Evolutionary conservation across 768 basidiomycete species (phyloP).

Genomic region (Pulveroboletus sp.): DNA sequence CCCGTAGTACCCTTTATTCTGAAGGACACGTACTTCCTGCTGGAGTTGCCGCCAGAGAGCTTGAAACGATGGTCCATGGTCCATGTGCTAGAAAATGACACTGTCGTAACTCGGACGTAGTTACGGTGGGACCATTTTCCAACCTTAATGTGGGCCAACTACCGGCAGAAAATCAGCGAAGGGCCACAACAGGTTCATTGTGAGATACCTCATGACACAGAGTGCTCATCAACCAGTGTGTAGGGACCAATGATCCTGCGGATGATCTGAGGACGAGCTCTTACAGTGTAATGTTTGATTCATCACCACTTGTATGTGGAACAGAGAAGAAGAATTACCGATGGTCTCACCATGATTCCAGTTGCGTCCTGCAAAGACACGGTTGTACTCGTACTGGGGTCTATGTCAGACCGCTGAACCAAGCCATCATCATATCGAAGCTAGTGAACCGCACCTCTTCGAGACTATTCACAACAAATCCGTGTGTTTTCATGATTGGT

Average conservation of each 20-base stretch:
- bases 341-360: slow-evolving; percentile 83
- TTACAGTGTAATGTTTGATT: slow-evolving; percentile 25
- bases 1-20: slow-evolving; percentile 74
- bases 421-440: neutral
- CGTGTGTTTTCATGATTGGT: slow-evolving; percentile 78
- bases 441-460: slow-evolving; percentile 59
- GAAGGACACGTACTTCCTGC: slow-evolving; percentile 64
- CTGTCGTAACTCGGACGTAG: neutral
- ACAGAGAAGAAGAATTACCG: slow-evolving; percentile 38
- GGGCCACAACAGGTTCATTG: slow-evolving; percentile 11
- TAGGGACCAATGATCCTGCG: slow-evolving; percentile 57
- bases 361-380: slow-evolving; percentile 76
- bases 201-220: slow-evolving; percentile 74
- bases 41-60: slow-evolving; percentile 64
- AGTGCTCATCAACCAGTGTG: slow-evolving; percentile 68
- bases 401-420: neutral
- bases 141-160: slow-evolving; percentile 85
- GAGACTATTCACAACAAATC: slow-evolving; percentile 70
- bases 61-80: slow-evolving; percentile 76
- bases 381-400: slow-evolving; percentile 69
- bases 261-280: slow-evolving; percentile 71
- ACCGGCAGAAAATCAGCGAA: slow-evolving; percentile 6
- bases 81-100: slow-evolving; percentile 55
- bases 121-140: neutral
- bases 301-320: neutral